Base-by-base conservation (phyloP, 2,329 filamentous ascomycete genomes). In the Aureobasidium sp. region DNA sequence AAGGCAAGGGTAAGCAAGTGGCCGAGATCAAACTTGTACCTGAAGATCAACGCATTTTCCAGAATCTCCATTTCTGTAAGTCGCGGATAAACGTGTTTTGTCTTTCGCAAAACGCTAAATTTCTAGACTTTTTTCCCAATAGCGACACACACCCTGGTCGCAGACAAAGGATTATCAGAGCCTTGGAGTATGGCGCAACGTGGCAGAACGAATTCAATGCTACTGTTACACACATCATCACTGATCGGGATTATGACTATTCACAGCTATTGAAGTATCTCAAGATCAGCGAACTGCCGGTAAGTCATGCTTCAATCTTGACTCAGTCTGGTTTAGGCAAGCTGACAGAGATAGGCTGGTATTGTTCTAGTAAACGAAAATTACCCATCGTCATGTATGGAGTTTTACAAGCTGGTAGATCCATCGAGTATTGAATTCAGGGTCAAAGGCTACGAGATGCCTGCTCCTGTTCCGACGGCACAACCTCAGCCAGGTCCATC, bases 191-290 rank as follows among this genome's bases (percentile, higher is more conserved):
- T 71, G 93, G 93, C 47, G 93, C 88, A 1, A 76, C 72, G 0
- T 94, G 92, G 86, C 82, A 84, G 32, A 81, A 80, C 56, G 75
- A 79, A 0, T 83, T 87, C 70, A 73, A 73, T 34, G 68, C 72
- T 0, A 44, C 70, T 26, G 83, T 94, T 17, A 95, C 88, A 0
- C 90, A 96, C 74, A 77, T 96, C 53, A 81, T 97, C 63, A 87
- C 91, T 1, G 92, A 97, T 70, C 87, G 85, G 66, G 75, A 75
- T 1, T 75, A 94, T 55, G 77, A 76, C 0, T 92, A 86, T 69
- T 74, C 79, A 4, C 83, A 92, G 62, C 77, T 96, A 7, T 72
- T 86, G 61, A 77, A 75, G 12, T 79, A 83, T 64, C 71, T 91
- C 4, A 79, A 81, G 62, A 34, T 78, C 6, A 72, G 78, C 3